Evolutionary conservation across 345 rosid genomes (phyloP), one percentile per base, ranked within the genome.

Genomic region (Rhodamnia argentea): DNA sequence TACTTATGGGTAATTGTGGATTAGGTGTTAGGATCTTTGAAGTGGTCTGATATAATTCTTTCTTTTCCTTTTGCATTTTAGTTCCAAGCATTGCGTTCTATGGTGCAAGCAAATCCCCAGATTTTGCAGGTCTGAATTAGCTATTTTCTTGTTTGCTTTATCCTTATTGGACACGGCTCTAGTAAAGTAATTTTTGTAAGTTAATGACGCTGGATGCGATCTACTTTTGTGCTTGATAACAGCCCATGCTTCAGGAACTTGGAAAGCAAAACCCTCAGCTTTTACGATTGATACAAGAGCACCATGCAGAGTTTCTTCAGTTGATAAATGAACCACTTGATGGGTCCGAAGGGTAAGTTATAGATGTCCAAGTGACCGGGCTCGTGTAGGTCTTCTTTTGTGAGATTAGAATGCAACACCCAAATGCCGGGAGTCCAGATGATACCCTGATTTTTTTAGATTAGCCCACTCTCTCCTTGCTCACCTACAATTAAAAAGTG

Each of bases 201-300:
- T 24, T 37, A 37, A 70, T 70, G 47, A 70, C 9, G 13, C 44
- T 18, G 78, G 47, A 70, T 70, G 78, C 14, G 7, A 18, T 15
- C 13, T 70, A 37, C 47, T 70, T 37, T 37, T 1, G 81, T 70
- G 81, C 85, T 85, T 84, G 57, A 53, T 88, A 87, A 78, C 93
- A 98, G 99, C 99, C 99, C 57, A 95, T 97, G 99, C 99, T 97
- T 89, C 99, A 95, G 89, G 99, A 97, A 90, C 99, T 97, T 86
- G 99, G 99, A 85, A 97, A 96, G 91, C 99, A 97, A 86, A 97
- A 97, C 74, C 99, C 99, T 50, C 98, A 96, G 87, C 97, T 97
- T 83, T 91, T 96, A 83, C 92, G 98, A 92, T 85, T 93, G 86
- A 96, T 97, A 86, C 97, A 97, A 89, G 99, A 97, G 91, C 98